A percentile compares a stretch with the other conserved stretches of the same genome.
Evolutionary conservation across 352 stramenopile species (phyloP).

Genomic region (Pythium folliculosum): DNA sequence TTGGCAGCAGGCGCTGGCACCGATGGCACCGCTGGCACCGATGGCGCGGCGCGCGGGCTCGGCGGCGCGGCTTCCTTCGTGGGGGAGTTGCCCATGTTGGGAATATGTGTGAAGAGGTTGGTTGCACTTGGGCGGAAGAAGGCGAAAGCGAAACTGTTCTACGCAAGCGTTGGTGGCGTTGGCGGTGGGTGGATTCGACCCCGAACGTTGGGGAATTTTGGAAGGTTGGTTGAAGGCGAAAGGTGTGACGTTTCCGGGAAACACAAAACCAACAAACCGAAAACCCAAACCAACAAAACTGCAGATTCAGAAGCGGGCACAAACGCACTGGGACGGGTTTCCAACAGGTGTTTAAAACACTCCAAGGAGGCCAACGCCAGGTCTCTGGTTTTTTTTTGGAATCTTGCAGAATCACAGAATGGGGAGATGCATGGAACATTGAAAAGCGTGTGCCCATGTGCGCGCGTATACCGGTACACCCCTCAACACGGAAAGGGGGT

Average conservation of each 20-base stretch:
- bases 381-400: background rate
- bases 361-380: background rate
- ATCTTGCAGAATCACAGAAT: background rate
- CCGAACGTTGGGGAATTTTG: background rate
- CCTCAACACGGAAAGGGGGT: background rate
- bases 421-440: background rate
- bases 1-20: background rate
- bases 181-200: too few species aligned
- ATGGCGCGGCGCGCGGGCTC: constrained; percentile 3
- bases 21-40: background rate
- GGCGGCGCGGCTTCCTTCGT: constrained; percentile 19
- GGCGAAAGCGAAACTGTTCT: constrained; percentile 10
- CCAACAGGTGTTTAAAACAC: constrained; percentile 9
- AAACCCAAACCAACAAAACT: background rate
- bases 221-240: constrained; percentile 5
- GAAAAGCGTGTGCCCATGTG: background rate
- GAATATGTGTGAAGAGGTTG: background rate
- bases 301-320: too few species aligned
- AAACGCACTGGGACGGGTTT: background rate
- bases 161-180: too few species aligned
- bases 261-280: background rate
- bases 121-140: background rate
- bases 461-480: background rate
- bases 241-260: constrained; percentile 11
- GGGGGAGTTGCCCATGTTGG: constrained; percentile 27